Percentiles rank a stretch among this genome's conserved stretches.
phyloP scores from a whole-genome alignment of 148 eudicot genomes.

The Selenicereus undatus region DNA sequence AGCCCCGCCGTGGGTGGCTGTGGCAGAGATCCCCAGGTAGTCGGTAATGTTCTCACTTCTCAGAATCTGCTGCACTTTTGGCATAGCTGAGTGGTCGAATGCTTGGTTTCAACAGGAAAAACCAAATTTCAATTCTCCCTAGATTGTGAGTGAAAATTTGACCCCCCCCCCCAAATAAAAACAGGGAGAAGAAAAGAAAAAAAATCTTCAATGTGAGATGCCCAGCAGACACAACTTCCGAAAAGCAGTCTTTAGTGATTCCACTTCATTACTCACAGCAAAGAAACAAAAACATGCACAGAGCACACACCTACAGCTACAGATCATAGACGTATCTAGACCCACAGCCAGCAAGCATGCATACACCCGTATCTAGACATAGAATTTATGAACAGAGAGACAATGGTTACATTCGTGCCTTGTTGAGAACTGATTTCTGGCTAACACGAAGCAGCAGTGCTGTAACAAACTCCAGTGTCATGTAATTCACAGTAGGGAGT shows the following conservation, averaged over 20 bases:
- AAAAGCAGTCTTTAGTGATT: background rate
- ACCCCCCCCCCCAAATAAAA: no score
- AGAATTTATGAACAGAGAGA: background rate
- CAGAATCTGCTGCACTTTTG: no score
- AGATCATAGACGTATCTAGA: no score
- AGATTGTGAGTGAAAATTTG: background rate
- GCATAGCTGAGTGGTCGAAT: background rate
- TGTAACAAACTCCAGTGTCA: slow-evolving; percentile 88
- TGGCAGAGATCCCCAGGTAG: no score
- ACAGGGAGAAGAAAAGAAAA: no score
- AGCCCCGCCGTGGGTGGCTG: no score
- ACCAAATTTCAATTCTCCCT: background rate
- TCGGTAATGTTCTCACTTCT: no score
- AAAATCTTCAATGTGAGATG: background rate
- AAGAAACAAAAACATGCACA: no score
- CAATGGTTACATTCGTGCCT: slow-evolving; percentile 36
- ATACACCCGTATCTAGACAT: background rate
- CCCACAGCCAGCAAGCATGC: no score
- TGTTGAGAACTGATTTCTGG: slow-evolving; percentile 91
- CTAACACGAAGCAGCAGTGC: slow-evolving; percentile 83
- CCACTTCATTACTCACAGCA: background rate
- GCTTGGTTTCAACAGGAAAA: background rate
- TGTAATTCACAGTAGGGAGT: slow-evolving; percentile 88
- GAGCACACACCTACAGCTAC: no score
- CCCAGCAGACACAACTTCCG: no score